Evolutionary conservation across 768 basidiomycete species (phyloP).

Genomic region (Podaxis sp.): DNA sequence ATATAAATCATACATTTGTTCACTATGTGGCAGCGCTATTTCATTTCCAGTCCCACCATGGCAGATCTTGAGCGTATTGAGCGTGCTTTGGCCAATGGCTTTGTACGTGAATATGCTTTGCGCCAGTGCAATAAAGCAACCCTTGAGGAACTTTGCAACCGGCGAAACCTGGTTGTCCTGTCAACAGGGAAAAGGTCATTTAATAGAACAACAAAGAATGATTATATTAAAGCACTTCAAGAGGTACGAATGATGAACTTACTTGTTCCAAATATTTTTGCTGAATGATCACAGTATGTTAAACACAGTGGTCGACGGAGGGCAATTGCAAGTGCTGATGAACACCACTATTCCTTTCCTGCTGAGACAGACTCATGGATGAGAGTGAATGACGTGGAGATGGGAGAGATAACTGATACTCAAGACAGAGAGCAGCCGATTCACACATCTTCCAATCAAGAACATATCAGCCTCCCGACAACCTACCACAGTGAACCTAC

Average conservation of each 20-base stretch:
- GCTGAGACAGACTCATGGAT: neutral
- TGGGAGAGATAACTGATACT: neutral
- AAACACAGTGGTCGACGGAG: too few relatives aligned
- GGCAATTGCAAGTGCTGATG: too few relatives aligned
- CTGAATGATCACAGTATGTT: too few relatives aligned
- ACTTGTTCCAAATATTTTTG: too few relatives aligned
- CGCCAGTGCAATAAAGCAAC: neutral
- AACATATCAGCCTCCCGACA: neutral
- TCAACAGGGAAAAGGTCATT: neutral
- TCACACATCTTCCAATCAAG: neutral
- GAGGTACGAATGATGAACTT: neutral
- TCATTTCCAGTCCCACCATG: neutral
- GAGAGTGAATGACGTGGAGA: neutral
- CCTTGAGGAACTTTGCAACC: neutral
- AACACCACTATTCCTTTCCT: too few relatives aligned
- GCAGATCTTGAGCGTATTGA: neutral
- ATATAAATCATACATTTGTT: neutral
- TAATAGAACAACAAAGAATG: neutral
- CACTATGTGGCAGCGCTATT: neutral
- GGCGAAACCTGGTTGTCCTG: neutral
- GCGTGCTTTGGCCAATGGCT: neutral
- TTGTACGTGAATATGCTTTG: neutral
- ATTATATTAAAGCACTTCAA: neutral
- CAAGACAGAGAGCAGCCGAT: neutral
- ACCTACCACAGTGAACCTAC: too few relatives aligned